Base-by-base conservation (phyloP, 352 stramenopile genomes). In the Globisporangium barbulae region DNA sequence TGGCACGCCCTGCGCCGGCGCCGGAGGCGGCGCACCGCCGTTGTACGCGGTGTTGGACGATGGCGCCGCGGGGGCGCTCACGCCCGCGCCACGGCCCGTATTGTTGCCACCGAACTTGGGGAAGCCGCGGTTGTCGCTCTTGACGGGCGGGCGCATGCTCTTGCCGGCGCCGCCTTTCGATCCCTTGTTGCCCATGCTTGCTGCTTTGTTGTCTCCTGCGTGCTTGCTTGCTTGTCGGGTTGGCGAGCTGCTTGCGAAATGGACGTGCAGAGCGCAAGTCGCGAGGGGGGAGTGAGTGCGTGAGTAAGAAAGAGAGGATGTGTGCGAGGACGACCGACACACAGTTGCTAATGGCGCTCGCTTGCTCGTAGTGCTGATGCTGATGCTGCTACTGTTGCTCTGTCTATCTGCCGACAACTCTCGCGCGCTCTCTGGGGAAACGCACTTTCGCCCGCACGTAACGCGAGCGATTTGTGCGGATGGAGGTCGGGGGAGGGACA, bases 121-220 rank as follows among this genome's bases (percentile, higher is more conserved):
- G 42, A 91, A 90, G 67, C 79, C 79, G 68, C 85, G 81, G 71
- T 80, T 87, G 72, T 91, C 85, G 78, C 85, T 93, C 81, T 93
- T 91, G 61, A 91, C 86, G 21, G 83, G 85, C 62, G 83, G 83
- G 17, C 83, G 83, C 48, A 85, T 68, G 61, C 75, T 81, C 61
- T 78, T 79, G 64, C 76, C 69, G 65, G 81, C 83, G 63, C 75
- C 73, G 59, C 84, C 82, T 66, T 93, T 93, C 63, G 85, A 93
- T 71, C 79, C 81, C 65, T 91, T 93, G 79, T 93, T 93, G 62
- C 85, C 85, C 85, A 93, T 93, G 42, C 3, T 76, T 64, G 35
- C 28, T 64, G 9, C 7, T 45, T 22, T 31, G 15, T 55, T 45
- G 31, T 55, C 28, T 45, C 42, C 25, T 53, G 41, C n/a, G 25